Evolutionary conservation across 2,329 filamentous ascomycete species (phyloP).

Genomic region (Proliferodiscus dingleyae): DNA sequence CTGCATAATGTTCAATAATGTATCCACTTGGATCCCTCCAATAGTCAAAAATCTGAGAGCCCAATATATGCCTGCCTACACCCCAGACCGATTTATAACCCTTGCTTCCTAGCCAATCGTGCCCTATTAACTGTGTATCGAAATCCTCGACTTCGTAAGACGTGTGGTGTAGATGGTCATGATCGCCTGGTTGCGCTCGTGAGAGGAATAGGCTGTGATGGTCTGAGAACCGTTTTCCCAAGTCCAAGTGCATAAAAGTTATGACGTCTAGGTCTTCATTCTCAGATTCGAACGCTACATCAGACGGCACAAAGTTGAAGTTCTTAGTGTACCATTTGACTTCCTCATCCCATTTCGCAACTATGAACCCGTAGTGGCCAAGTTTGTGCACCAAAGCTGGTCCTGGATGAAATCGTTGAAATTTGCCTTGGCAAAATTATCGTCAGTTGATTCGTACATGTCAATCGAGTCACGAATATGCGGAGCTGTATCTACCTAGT

Average conservation of each 20-base stretch:
- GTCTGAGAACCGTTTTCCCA: constrained; percentile 41
- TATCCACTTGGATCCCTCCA: constrained; percentile 34
- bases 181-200: constrained; percentile 18
- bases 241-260: constrained; percentile 46
- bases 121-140: constrained; percentile 46
- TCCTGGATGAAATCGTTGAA: constrained; percentile 30
- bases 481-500: constrained; percentile 2
- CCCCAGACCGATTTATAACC: constrained; percentile 45
- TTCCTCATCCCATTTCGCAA: constrained; percentile 30
- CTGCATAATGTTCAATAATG: constrained; percentile 41
- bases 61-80: constrained; percentile 46
- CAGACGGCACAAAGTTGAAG: constrained; percentile 39
- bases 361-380: constrained; percentile 36
- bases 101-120: constrained; percentile 44
- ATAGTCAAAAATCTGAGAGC: constrained; percentile 49
- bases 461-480: not conserved
- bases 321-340: constrained; percentile 34
- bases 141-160: constrained; percentile 48
- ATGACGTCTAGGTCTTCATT: not conserved
- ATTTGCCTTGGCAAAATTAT: constrained; percentile 21
- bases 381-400: constrained; percentile 33
- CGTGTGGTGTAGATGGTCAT: constrained; percentile 41
- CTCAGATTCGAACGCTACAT: constrained; percentile 19
- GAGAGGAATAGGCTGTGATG: constrained; percentile 49
- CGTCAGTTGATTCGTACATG: not conserved